Evolutionary conservation across 75 land plant genomes (phyloP), one percentile per base, ranked within the genome.

Genomic region (Cryptomeria japonica): DNA sequence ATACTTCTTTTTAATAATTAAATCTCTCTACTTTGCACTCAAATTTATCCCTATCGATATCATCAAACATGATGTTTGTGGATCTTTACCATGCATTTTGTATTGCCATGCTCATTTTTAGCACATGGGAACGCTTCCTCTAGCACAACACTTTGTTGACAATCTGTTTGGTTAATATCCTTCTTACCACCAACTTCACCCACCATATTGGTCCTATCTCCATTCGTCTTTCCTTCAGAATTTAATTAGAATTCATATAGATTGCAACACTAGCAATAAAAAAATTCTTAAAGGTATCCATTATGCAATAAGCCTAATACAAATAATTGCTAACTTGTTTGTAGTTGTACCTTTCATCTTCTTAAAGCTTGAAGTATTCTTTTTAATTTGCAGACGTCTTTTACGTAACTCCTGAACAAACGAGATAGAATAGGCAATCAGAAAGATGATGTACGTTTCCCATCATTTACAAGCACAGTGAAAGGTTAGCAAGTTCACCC

Each of bases 281-380:
- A 8, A 22, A 2, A 38, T 47, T 47, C 51, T 47, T 0, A 11
- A 47, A 47, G 51, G 13, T 10, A 47, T 47, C 11, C 10, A 47
- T 47, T 47, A 25, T 25, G 47, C 47, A 18, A 9, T 80, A 25
- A 19, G 22, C 5, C 11, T 28, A 42, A 80, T 41, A 25, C 39
- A 77, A 5, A 41, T 41, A 80, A 80, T 6, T 25, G 3, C 37
- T 38, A 80, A 22, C n/a, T 80, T 80, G n/a, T 42, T 22, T 80
- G 47, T 80, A 80, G 47, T 49, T 80, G 47, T 80, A 80, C 83
- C 83, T 80, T 80, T 80, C 19, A 77, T 77, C 28, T 80, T 80
- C 42, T 80, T 80, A 41, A 80, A 42, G 83, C 47, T 80, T 80
- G 83, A 80, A 80, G 83, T 2, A 41, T 41, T 80, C 46, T 80